Base-by-base conservation (phyloP, 345 rosid genomes). In the Rhodomyrtus tomentosa region DNA sequence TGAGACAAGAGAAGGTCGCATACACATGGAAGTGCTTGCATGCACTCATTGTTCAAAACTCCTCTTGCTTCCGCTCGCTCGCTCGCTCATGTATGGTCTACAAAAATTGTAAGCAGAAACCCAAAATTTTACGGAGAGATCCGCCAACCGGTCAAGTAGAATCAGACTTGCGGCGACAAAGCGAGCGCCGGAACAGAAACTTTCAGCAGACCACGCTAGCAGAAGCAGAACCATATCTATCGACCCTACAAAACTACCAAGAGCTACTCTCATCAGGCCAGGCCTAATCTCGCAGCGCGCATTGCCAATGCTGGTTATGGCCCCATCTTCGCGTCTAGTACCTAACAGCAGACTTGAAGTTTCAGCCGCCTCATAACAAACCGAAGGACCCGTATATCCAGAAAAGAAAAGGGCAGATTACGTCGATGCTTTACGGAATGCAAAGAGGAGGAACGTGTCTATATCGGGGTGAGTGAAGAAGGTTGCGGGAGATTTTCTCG, bases 391-490 rank as follows among this genome's bases (percentile, higher is more conserved):
- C 25, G 4, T 16, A 5, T 36, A 36, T 36, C 13, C 79, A 36
- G 79, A 68, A 68, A 68, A n/a, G n/a, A n/a, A n/a, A 68, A 68
- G 24, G 79, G 79, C 25, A 68, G 79, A 68, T 68, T 36, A 36
- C 20, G 45, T 68, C 45, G 24, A 68, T 36, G 4, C 79, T 36
- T 36, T 8, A 4, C 4, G 79, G 79, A 68, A 68, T 48, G 83
- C 58, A 16, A 45, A 45, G 51, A 54, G 86, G 80, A 84, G 81
- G 83, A 84, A 84, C 50, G 50, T 55, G 56, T 84, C 86, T 50
- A 84, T 55, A 13, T 84, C 86, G 1, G 86, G 86, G 59, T 82
- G 86, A 7, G 83, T 29, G 74, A 84, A 84, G 79, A 80, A 84
- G 22, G 73, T 80, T 10, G 59, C 38, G 0, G 86, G 48, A 48